phyloP scores from a whole-genome alignment of 1,284 basidiomycete species.

The Bondarzewia mesenterica region DNA sequence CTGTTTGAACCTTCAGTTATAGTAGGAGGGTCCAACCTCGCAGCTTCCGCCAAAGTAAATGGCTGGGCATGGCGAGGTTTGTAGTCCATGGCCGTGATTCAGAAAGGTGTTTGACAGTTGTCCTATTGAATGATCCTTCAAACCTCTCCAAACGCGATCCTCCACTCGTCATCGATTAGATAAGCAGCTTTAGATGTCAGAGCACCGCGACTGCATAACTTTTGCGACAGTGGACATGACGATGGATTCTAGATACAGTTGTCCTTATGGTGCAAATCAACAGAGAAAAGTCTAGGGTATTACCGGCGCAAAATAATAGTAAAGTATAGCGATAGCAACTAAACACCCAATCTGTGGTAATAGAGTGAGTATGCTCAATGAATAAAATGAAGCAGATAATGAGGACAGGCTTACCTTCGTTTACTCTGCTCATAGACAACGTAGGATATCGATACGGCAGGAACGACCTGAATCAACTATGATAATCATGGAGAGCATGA shows the following conservation, averaged over 20 bases:
- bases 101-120: no score
- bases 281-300: background rate
- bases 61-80: constrained; percentile 62
- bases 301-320: background rate
- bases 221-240: no score
- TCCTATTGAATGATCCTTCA: no score
- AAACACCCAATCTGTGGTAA: constrained; percentile 37
- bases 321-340: constrained; percentile 18
- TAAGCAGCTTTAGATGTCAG: no score
- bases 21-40: constrained; percentile 53
- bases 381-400: background rate
- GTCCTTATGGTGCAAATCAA: background rate
- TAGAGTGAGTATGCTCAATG: constrained; percentile 7
- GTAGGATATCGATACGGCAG: constrained; percentile 92
- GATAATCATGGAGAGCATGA: background rate
- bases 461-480: constrained; percentile 59
- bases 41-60: constrained; percentile 64
- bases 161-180: no score
- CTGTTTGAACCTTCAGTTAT: constrained; percentile 56
- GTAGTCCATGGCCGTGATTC: no score
- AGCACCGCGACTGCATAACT: no score
- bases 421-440: constrained; percentile 83
- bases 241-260: background rate
- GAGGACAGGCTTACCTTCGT: constrained; percentile 49
- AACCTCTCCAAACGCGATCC: no score